Evolutionary conservation across 257 asterid species (phyloP).

Genomic region (Capsicum chinense): DNA sequence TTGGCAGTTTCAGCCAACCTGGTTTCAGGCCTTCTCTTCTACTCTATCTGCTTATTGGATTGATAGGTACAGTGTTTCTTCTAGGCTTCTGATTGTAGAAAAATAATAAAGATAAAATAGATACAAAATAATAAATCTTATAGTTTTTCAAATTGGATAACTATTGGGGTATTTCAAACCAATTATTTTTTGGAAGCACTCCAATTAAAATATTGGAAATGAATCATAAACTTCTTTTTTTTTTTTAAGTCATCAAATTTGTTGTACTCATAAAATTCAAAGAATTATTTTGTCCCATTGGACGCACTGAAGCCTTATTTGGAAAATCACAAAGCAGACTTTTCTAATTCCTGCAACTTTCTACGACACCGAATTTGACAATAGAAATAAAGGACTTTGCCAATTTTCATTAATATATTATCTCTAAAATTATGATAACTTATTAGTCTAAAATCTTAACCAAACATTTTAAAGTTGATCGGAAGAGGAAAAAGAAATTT

Average conservation of each 20-base stretch:
- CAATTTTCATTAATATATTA: background rate
- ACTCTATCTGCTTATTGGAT: too few relatives aligned
- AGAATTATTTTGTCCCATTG: background rate
- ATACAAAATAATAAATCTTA: too few relatives aligned
- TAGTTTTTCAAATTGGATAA: too few relatives aligned
- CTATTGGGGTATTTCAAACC: background rate
- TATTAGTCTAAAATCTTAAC: background rate
- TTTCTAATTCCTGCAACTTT: background rate
- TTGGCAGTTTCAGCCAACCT: too few relatives aligned
- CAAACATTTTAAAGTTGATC: background rate
- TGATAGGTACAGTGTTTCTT: too few relatives aligned
- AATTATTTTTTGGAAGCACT: background rate
- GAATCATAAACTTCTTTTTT: background rate
- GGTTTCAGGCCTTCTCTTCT: too few relatives aligned
- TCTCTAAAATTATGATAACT: background rate
- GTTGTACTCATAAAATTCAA: background rate
- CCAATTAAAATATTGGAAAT: background rate
- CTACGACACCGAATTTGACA: background rate
- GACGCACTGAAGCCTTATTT: background rate
- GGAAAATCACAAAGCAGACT: background rate
- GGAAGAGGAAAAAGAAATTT: background rate
- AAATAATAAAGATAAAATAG: too few relatives aligned
- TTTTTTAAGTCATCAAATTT: background rate
- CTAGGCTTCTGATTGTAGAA: too few relatives aligned
- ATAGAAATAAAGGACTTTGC: background rate